Evolutionary conservation across 768 basidiomycete genomes (phyloP), one percentile per base, ranked within the genome.

Genomic region (Porpolomopsis calyptriformis): DNA sequence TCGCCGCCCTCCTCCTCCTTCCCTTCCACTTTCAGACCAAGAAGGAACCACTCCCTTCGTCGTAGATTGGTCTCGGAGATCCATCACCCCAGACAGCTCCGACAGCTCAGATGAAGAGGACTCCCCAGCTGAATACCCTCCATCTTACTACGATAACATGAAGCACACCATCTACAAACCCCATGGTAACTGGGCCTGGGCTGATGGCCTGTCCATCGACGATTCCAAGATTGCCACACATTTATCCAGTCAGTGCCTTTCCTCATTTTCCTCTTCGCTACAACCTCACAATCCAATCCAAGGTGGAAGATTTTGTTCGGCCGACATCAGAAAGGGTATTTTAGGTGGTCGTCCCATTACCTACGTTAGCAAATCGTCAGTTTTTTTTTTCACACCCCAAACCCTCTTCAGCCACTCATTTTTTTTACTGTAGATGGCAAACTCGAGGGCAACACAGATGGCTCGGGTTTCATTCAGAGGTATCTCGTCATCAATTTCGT

Each of bases 181-280:
- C 4, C 47, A 48, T 14, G 50, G 50, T 11, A 43, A 44, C 26
- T 52, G 50, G 50, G 41, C 29, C n/a, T 52, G 50, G 50, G 43
- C 47, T 16, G 47, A 34, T 27, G 50, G 47, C 7, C 43, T 45
- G 18, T 14, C 35, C 5, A 45, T 52, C 33, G 38, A 48, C 3
- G 29, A 45, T 19, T 5, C 38, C 20, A 36, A 24, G 16, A 22
- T 46, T 40, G n/a, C 43, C 12, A 33, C 44, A 16, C 43, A 40
- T 14, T 33, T 47, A 29, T 10, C 33, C 29, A 6, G 50, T 48
- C 23, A 51, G 43, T 41, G 22, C n/a, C n/a, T 27, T n/a, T n/a
- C 38, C 33, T 9, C n/a, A 33, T 16, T 33, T 16, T 14, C 7
- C 29, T 7, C 29, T 23, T 26, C 6, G 16, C 22, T 20, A 16